Evolutionary conservation across 768 basidiomycete species (phyloP).

Genomic region (Arthromyces matolae): DNA sequence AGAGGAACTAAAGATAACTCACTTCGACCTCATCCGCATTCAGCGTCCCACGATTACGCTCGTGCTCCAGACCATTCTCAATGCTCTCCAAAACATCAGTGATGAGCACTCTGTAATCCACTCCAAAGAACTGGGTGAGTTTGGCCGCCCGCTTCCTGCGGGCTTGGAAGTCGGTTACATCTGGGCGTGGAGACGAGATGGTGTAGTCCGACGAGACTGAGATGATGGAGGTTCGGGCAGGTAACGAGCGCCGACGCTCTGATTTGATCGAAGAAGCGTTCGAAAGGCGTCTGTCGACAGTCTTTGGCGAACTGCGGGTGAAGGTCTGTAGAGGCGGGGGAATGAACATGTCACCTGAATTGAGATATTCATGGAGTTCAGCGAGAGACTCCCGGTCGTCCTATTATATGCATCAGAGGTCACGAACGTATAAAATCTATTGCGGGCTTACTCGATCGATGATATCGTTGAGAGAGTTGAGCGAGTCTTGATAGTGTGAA

Average conservation of each 20-base stretch:
- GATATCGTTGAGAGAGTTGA: slow-evolving; percentile 78
- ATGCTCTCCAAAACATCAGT: slow-evolving; percentile 77
- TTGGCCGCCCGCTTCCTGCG: slow-evolving; percentile 77
- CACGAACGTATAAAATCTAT: not conserved
- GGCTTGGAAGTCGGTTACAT: slow-evolving; percentile 58
- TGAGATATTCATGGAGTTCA: slow-evolving; percentile 70
- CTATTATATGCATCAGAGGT: slow-evolving; percentile 32
- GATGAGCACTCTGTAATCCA: slow-evolving; percentile 76
- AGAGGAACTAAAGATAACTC: slow-evolving; percentile 20
- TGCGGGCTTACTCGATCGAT: slow-evolving; percentile 59
- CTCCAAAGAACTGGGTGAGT: slow-evolving; percentile 84
- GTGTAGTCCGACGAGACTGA: slow-evolving; percentile 56
- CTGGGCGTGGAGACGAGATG: slow-evolving; percentile 37
- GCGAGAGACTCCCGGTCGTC: slow-evolving; percentile 74
- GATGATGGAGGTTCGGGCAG: slow-evolving; percentile 55
- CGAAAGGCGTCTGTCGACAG: slow-evolving; percentile 28
- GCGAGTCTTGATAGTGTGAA: slow-evolving; percentile 73
- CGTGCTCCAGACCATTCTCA: slow-evolving; percentile 70
- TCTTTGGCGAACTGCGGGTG: slow-evolving; percentile 9
- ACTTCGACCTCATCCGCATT: slow-evolving; percentile 72
- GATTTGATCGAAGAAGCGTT: slow-evolving; percentile 42
- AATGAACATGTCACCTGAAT: slow-evolving; percentile 19
- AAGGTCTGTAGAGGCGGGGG: slow-evolving; percentile 24
- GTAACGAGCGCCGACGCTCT: slow-evolving; percentile 69
- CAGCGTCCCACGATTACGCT: slow-evolving; percentile 59